Evolutionary conservation across 192 early-diverging fungal species (phyloP), one percentile per base, ranked within the genome.

Genomic region (Rhizophagus sp.): DNA sequence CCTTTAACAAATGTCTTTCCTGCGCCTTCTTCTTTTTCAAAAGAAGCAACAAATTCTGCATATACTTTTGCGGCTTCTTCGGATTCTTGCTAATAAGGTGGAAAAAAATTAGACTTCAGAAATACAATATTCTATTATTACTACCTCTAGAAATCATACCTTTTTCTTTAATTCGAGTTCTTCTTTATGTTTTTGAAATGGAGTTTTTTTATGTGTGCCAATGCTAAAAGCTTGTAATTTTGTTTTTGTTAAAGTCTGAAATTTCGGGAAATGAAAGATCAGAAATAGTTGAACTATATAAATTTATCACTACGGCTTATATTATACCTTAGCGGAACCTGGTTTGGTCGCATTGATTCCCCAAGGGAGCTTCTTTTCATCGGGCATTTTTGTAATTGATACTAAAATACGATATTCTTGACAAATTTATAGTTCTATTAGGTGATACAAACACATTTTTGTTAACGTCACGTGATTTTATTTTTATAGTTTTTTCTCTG

Each of bases 1-100:
- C 84, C 84, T 78, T 87, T 87, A 39, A 92, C 83, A 79, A 92
- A 92, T 41, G 79, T 85, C 61, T 83, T 85, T 75, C 78, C 82
- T 82, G 70, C 75, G 44, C 63, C 74, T 30, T 77, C 49, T 27
- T 88, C 89, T n/a, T 87, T 87, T 69, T 92, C 93, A 80, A 96
- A 95, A 1, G 94, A 95, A 8, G 93, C 93, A 13, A 93, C 91
- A 84, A 96, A 96, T 44, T 94, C 93, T 62, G 87, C 89, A 81
- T 93, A 93, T 3, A 93, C 93, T 74, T 90, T 89, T 33, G 92
- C 93, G 19, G 94, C 90, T 84, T 95, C 94, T 74, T 94, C 93
- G 27, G 90, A 87, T 78, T 94, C 94, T 90, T 91, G 84, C 91
- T 92, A 83, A 61, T n/a, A 80, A 6, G 30, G 41, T 44, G 17